These are phyloP conservation scores for Monilinia fructigena DNA, from an alignment of 2,329 filamentous ascomycete genomes.

Conservation along the genomic window DNA sequence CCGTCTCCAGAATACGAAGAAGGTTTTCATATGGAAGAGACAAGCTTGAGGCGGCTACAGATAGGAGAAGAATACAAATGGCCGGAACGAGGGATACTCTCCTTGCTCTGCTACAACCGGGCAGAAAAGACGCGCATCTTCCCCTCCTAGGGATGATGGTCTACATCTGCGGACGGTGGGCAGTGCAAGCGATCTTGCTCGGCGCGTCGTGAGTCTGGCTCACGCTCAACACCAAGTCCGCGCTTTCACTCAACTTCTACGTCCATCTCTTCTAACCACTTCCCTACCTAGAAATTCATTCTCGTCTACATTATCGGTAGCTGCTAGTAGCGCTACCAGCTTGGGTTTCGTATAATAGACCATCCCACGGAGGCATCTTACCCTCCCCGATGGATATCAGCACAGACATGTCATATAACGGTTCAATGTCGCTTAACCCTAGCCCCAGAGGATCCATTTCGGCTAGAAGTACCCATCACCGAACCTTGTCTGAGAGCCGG, in stretches of 20 bases:
- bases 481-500: conserved; percentile 43
- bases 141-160: conserved; percentile 55
- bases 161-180: conserved; percentile 39
- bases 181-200: conserved; percentile 40
- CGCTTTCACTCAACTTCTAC: conserved; percentile 57
- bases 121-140: conserved; percentile 62
- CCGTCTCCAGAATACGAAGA: conserved; percentile 42
- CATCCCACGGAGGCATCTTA: conserved; percentile 60
- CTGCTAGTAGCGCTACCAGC: conserved; percentile 64
- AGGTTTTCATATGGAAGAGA: conserved; percentile 55
- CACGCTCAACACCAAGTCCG: conserved; percentile 53
- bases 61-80: conserved; percentile 50
- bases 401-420: conserved; percentile 52
- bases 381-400: conserved; percentile 42
- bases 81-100: conserved; percentile 36
- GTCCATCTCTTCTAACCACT: conserved; percentile 64
- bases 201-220: conserved; percentile 48
- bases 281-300: conserved; percentile 62
- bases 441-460: conserved; percentile 42
- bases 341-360: conserved; percentile 58
- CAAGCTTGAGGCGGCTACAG: conserved; percentile 50
- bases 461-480: conserved; percentile 38
- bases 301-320: conserved; percentile 59
- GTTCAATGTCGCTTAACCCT: conserved; percentile 45
- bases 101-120: conserved; percentile 45